phyloP scores from a whole-genome alignment of 2,329 filamentous ascomycete species.

The Pyrenophora seminiperda region DNA sequence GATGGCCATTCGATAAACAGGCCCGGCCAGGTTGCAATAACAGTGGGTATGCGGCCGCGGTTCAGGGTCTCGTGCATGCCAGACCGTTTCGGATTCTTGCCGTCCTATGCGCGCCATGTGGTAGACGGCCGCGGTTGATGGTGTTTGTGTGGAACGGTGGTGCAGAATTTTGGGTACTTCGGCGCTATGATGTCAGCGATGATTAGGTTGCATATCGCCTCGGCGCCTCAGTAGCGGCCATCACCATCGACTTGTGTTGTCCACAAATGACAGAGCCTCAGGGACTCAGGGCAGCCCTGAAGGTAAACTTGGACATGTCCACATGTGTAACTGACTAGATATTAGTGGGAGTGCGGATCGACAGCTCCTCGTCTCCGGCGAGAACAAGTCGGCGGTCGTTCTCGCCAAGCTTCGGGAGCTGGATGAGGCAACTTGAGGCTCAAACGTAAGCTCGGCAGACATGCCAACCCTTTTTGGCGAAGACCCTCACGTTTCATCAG shows the following conservation, averaged over 20 bases:
- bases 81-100: slow-evolving; percentile 15
- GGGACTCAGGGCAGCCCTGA: slow-evolving; percentile 2
- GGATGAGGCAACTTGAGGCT: slow-evolving; percentile 23
- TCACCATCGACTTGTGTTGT: slow-evolving; percentile 1
- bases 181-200: slow-evolving; percentile 35
- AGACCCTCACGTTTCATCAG: not conserved
- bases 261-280: slow-evolving; percentile 20
- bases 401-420: slow-evolving; percentile 22
- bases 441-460: slow-evolving; percentile 17
- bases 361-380: slow-evolving; percentile 15
- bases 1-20: slow-evolving; percentile 25
- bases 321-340: not conserved
- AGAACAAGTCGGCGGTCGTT: slow-evolving; percentile 26
- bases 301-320: not conserved
- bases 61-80: slow-evolving; percentile 16
- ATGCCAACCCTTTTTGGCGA: slow-evolving; percentile 6
- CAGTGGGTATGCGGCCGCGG: slow-evolving; percentile 29
- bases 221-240: slow-evolving; percentile 11
- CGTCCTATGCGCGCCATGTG: slow-evolving; percentile 27
- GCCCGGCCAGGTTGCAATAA: slow-evolving; percentile 24
- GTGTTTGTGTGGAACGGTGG: slow-evolving; percentile 28
- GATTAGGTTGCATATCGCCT: slow-evolving; percentile 26
- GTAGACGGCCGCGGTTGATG: slow-evolving; percentile 37
- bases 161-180: slow-evolving; percentile 25
- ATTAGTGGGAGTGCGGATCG: slow-evolving; percentile 15